Percentiles rank a stretch among this genome's conserved stretches.
Conservation (phyloP, 768 basidiomycete genomes). For the Lenzites betulinus region DNA sequence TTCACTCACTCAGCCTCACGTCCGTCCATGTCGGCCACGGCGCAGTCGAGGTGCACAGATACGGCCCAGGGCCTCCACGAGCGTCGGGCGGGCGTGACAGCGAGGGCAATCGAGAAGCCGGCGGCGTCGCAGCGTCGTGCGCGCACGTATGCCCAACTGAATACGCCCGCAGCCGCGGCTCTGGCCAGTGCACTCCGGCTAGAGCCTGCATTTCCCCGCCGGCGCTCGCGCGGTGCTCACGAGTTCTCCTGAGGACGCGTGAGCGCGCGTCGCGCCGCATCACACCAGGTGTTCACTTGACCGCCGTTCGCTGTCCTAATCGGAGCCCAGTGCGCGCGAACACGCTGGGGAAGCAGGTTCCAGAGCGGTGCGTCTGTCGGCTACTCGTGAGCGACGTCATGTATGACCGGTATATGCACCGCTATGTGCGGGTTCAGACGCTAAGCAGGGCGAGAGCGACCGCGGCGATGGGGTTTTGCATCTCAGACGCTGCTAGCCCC, state of each 20-base stretch:
- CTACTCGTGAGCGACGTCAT: slow-evolving; percentile 10
- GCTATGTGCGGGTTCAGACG: background rate
- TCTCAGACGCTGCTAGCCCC: too few relatives aligned
- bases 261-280: too few relatives aligned
- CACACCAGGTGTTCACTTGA: too few relatives aligned
- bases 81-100: background rate
- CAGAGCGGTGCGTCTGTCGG: background rate
- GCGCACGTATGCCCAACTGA: background rate
- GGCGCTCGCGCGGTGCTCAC: background rate
- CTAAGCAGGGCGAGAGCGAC: background rate
- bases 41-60: background rate
- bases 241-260: background rate
- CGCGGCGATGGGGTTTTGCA: too few relatives aligned
- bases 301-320: too few relatives aligned
- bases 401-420: slow-evolving; percentile 2
- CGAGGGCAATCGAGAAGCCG: background rate
- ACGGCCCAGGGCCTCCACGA: background rate
- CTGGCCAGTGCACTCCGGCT: slow-evolving; percentile 3
- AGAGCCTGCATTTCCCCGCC: background rate
- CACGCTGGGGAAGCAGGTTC: background rate
- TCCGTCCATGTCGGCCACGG: background rate
- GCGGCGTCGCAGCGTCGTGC: background rate
- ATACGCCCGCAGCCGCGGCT: background rate
- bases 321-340: background rate
- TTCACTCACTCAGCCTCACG: background rate